Evolutionary conservation across 2,329 filamentous ascomycete genomes (phyloP).

Genomic region (Fusarium luffae): DNA sequence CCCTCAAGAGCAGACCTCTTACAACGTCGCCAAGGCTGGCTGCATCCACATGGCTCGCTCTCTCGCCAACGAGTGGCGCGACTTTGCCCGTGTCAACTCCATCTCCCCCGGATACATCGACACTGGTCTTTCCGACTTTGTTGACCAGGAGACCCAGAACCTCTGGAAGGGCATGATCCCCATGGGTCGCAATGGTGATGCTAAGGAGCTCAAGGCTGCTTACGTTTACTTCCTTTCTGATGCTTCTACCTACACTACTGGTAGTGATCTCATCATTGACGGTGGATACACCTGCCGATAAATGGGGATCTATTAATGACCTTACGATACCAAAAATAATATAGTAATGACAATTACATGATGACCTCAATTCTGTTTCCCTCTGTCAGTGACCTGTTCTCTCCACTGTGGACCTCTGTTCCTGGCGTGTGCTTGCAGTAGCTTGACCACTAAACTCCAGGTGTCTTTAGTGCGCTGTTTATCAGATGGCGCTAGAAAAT

Average conservation of each 20-base stretch:
- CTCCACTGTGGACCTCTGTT: conserved; percentile 23
- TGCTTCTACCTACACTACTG: conserved; percentile 80
- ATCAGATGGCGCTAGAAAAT: conserved; percentile 26
- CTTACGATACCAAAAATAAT: conserved; percentile 29
- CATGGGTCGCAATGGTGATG: conserved; percentile 74
- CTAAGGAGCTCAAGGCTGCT: conserved; percentile 79
- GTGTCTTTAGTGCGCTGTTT: neutral
- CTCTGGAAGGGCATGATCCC: conserved; percentile 81
- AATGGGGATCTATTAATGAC: conserved; percentile 26
- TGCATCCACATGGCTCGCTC: conserved; percentile 59
- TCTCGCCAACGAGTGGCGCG: conserved; percentile 74
- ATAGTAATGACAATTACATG: conserved; percentile 30
- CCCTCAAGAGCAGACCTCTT: conserved; percentile 74
- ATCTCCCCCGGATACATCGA: conserved; percentile 76
- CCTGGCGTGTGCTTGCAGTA: conserved; percentile 22
- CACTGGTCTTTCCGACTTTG: conserved; percentile 74
- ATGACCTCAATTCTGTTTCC: neutral
- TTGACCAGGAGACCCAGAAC: conserved; percentile 73
- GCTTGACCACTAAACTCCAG: neutral
- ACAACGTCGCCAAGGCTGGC: conserved; percentile 73
- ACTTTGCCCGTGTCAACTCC: conserved; percentile 73
- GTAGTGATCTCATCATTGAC: conserved; percentile 76
- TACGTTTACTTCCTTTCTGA: conserved; percentile 82
- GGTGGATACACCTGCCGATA: conserved; percentile 71
- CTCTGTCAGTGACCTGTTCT: neutral